Base-by-base conservation (phyloP, 371 early-diverging fungal species). In the Mortierella sp. region DNA sequence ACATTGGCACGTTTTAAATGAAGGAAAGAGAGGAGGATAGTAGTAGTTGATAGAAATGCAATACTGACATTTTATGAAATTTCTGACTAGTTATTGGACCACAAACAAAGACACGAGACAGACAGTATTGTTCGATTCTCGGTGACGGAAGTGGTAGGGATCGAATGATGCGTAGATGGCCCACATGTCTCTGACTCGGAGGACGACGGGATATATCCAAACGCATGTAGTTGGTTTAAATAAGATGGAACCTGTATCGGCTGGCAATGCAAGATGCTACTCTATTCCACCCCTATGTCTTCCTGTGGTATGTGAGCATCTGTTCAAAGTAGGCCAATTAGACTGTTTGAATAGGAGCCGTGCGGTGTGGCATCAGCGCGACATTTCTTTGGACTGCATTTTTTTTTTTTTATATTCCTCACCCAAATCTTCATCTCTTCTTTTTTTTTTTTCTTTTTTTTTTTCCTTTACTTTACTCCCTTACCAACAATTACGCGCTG, bases 111-210 rank as follows among this genome's bases (percentile, higher is more conserved):
- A 55, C 55, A 55, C 55, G 52, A 52, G 52, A 4, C 52, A 52
- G 24, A 52, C n/a, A n/a, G 2, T 5, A 3, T 43, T 43, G 43
- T 4, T 14, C n/a, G 24, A 52, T 52, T n/a, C 52, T 24, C 20
- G 24, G 52, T 52, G 24, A 52, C 52, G 55, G 55, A 28, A 55
- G 9, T 12, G 26, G 55, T 55, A 55, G 55, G 55, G 16, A 49
- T 49, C 3, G 16, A 49, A 49, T 49, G 49, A 55, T 51, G 51
- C 30, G 30, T n/a, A 51, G 51, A 51, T 55, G 28, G 55, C 28
- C 55, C 55, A 55, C 55, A 55, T 55, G 55, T 55, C 55, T 28
- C 28, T 55, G 55, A 55, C 55, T 55, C 55, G 55, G 55, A 26
- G 55, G 26, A 28, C 28, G 26, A 55, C 55, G 55, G 55, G 28